Conservation (phyloP, 2,329 filamentous ascomycete genomes). For the Phialophora tarda region DNA sequence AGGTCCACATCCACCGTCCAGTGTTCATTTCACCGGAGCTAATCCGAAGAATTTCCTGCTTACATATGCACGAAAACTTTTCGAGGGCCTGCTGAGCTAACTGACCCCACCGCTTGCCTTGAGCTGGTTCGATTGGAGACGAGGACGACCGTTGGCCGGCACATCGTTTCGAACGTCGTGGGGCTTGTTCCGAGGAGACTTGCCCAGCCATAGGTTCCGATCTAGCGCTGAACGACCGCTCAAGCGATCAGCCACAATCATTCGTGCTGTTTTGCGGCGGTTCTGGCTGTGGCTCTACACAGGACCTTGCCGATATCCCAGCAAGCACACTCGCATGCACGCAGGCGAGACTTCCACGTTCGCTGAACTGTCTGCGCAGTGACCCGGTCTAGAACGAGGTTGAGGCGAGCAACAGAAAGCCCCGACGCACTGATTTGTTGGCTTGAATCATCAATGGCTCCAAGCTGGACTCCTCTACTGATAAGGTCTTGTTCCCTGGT, state of each 20-base stretch:
- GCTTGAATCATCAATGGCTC: conserved; percentile 2
- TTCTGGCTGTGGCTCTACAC: not conserved
- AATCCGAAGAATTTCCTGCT: conserved; percentile 11
- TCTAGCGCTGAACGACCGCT: conserved; percentile 3
- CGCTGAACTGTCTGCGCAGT: not conserved
- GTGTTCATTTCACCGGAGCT: conserved; percentile 1
- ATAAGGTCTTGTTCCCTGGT: not conserved
- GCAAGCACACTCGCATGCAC: not conserved
- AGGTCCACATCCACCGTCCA: not conserved
- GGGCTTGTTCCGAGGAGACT: not conserved
- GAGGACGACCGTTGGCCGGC: conserved; percentile 10
- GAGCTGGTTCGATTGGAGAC: not conserved
- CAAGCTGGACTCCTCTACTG: not conserved
- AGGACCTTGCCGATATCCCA: not conserved
- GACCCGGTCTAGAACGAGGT: not conserved
- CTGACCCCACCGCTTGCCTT: conserved; percentile 12
- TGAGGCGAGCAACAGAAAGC: conserved; percentile 9
- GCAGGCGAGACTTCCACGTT: not conserved
- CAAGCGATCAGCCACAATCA: not conserved
- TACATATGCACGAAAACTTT: conserved; percentile 20
- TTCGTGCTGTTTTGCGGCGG: not conserved
- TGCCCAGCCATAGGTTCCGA: not conserved
- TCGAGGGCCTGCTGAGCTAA: conserved; percentile 22
- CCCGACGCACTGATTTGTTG: conserved; percentile 9
- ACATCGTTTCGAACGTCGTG: conserved; percentile 10